Evolutionary conservation across 179 eudicot species (phyloP).

Genomic region (Camellia oleifera): DNA sequence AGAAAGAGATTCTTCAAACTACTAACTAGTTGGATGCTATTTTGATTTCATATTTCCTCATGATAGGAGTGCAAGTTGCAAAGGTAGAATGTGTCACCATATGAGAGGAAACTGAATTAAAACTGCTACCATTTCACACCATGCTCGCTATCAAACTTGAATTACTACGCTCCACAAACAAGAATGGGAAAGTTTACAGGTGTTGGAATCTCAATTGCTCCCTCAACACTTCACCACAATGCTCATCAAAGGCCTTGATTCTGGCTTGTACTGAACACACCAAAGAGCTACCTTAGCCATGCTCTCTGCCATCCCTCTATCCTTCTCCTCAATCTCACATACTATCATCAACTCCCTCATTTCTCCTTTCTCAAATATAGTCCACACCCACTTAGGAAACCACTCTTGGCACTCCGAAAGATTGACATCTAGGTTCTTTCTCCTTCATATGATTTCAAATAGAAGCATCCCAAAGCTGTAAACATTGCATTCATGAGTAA

Average conservation of each 20-base stretch:
- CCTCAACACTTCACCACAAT: slow-evolving; percentile 45
- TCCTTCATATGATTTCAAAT: slow-evolving; percentile 43
- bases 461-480: slow-evolving; percentile 51
- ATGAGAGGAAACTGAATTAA: too few relatives aligned
- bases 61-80: too few relatives aligned
- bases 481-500: slow-evolving; percentile 26
- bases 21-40: too few relatives aligned
- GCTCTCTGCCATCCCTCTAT: slow-evolving; percentile 30
- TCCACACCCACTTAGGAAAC: slow-evolving; percentile 38
- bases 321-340: slow-evolving; percentile 22
- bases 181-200: slow-evolving; percentile 29
- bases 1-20: too few relatives aligned
- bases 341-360: slow-evolving; percentile 8
- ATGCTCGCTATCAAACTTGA: too few relatives aligned
- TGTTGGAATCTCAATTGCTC: slow-evolving; percentile 18
- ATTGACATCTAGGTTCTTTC: slow-evolving; percentile 29
- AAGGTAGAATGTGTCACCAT: too few relatives aligned
- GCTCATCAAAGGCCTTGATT: slow-evolving; percentile 37
- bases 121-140: too few relatives aligned
- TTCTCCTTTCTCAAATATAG: slow-evolving; percentile 24
- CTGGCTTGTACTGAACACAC: slow-evolving; percentile 46
- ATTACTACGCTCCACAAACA: too few relatives aligned
- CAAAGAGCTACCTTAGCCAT: slow-evolving; percentile 38
- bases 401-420: slow-evolving; percentile 29
- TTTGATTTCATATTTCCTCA: too few relatives aligned